Conservation (phyloP, 2,329 filamentous ascomycete species). For the Capronia coronata region DNA sequence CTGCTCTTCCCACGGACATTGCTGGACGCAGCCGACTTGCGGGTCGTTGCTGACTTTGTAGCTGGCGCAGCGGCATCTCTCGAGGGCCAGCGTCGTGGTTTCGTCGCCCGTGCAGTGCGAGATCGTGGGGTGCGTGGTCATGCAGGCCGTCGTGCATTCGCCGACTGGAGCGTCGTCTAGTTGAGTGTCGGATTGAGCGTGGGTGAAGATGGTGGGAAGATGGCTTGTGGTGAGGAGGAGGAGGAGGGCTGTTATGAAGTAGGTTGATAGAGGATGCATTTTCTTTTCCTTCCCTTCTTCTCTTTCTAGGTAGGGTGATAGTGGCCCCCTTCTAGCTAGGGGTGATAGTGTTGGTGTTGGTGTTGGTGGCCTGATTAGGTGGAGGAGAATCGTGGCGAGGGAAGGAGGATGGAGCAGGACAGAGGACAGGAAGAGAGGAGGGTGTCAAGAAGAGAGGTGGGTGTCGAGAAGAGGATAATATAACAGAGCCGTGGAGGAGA, state of each 20-base stretch:
- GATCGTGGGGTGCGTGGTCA: neutral
- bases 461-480: too few species aligned
- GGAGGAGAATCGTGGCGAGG: neutral
- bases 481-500: too few species aligned
- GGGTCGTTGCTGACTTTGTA: slow-evolving; percentile 11
- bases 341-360: neutral
- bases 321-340: too few species aligned
- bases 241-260: neutral
- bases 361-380: neutral
- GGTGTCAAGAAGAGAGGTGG: too few species aligned
- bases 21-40: slow-evolving; percentile 12
- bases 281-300: neutral
- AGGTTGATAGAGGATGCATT: neutral
- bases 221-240: neutral
- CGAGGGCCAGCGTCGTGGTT: slow-evolving; percentile 10
- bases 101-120: slow-evolving; percentile 19
- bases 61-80: slow-evolving; percentile 13
- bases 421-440: too few species aligned
- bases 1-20: slow-evolving; percentile 13
- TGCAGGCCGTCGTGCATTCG: too few species aligned
- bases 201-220: neutral
- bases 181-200: neutral
- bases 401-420: too few species aligned
- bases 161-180: too few species aligned
- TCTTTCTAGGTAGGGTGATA: too few species aligned